Evolutionary conservation across 768 basidiomycete species (phyloP).

Genomic region (Termitomyces sp.): DNA sequence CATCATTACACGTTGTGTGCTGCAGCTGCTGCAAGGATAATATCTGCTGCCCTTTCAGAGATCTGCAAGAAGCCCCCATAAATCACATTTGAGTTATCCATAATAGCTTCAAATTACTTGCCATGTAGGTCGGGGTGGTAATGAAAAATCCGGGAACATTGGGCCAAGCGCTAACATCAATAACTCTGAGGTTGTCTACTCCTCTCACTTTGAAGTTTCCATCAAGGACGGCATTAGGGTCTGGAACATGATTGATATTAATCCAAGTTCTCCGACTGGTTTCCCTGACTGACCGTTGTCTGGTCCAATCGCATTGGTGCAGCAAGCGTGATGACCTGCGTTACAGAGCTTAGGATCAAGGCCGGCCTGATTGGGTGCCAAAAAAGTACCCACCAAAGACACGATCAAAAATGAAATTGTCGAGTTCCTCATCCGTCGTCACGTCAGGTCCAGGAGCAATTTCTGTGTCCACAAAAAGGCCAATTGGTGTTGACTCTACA

Average conservation of each 20-base stretch:
- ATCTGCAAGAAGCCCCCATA: no score
- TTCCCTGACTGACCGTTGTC: conserved; percentile 19
- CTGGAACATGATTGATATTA: neutral
- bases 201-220: neutral
- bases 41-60: no score
- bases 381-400: conserved; percentile 22
- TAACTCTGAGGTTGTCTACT: neutral
- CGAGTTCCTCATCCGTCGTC: conserved; percentile 22
- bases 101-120: no score
- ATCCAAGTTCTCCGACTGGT: neutral
- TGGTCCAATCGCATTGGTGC: conserved; percentile 29
- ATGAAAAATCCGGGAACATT: no score
- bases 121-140: no score
- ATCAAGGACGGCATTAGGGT: neutral
- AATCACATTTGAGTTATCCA: no score
- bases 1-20: no score
- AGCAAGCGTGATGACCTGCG: conserved; percentile 31
- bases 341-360: neutral
- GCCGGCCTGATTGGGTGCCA: neutral
- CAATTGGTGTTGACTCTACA: conserved; percentile 20
- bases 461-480: conserved; percentile 21
- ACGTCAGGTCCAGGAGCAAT: conserved; percentile 22
- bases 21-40: no score
- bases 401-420: conserved; percentile 23
- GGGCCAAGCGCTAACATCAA: no score